Conservation (phyloP, 148 eudicot species). For the Arctostaphylos glauca region DNA sequence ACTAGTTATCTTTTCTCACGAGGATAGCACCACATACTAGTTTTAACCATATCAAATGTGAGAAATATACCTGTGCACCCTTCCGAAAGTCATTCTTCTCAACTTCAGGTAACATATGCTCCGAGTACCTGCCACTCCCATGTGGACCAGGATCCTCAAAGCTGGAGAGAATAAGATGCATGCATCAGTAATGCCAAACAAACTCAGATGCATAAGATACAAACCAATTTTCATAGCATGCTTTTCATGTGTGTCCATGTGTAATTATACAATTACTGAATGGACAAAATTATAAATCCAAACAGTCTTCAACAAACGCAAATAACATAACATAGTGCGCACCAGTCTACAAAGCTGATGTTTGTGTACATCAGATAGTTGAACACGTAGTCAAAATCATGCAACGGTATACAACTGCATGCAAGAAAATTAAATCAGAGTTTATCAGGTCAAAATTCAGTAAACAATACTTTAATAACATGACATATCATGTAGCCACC, state of each 20-base stretch:
- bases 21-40: background rate
- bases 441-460: background rate
- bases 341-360: slow-evolving; percentile 92
- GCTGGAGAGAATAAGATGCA: slow-evolving; percentile 41
- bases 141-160: slow-evolving; percentile 97
- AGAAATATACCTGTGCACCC: slow-evolving; percentile 81
- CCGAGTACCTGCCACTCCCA: slow-evolving; percentile 88
- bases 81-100: slow-evolving; percentile 76
- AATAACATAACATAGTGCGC: slow-evolving; percentile 21
- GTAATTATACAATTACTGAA: background rate
- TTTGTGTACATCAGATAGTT: slow-evolving; percentile 81
- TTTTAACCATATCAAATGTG: background rate
- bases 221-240: slow-evolving; percentile 8
- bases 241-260: background rate
- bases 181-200: slow-evolving; percentile 10
- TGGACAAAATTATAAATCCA: background rate
- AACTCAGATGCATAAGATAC: background rate
- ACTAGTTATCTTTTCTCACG: background rate
- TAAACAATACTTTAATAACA: background rate
- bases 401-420: slow-evolving; percentile 95
- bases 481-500: slow-evolving; percentile 36
- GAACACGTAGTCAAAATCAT: slow-evolving; percentile 76
- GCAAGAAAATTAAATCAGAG: slow-evolving; percentile 21
- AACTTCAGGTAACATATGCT: slow-evolving; percentile 89
- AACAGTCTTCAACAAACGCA: background rate